Conservation (phyloP, 2,329 filamentous ascomycete species). For the Mycosphaerella sp. region DNA sequence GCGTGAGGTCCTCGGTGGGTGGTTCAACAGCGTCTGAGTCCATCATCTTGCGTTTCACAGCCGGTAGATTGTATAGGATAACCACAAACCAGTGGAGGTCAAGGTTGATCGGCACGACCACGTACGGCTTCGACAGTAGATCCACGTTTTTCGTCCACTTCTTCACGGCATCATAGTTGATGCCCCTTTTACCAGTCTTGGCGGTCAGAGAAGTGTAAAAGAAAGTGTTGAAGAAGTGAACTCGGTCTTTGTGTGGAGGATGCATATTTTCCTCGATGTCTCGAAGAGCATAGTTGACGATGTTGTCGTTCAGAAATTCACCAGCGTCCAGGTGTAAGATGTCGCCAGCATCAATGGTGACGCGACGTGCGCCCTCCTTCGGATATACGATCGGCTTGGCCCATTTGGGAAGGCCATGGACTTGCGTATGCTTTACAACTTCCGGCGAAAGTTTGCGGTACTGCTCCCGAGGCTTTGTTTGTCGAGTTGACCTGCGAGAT, state of each 20-base stretch:
- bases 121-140: constrained; percentile 77
- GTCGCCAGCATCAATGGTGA: constrained; percentile 64
- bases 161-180: constrained; percentile 80
- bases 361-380: constrained; percentile 50
- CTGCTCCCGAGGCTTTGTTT: constrained; percentile 12
- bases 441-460: constrained; percentile 10
- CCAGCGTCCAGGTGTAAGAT: constrained; percentile 73
- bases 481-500: constrained; percentile 18
- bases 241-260: constrained; percentile 44
- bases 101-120: constrained; percentile 89
- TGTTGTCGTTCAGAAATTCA: constrained; percentile 84
- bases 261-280: constrained; percentile 30
- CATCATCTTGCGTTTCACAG: constrained; percentile 26
- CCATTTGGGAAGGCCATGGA: constrained; percentile 26
- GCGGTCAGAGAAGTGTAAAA: constrained; percentile 73
- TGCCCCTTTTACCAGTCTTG: constrained; percentile 46
- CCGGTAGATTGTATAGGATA: constrained; percentile 86
- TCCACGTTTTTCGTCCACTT: constrained; percentile 78
- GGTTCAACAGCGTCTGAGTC: constrained; percentile 11
- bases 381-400: constrained; percentile 55
- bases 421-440: constrained; percentile 22
- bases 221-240: constrained; percentile 89
- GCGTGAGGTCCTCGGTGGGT: not conserved
- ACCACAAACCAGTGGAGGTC: constrained; percentile 84
- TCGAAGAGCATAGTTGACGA: constrained; percentile 81